phyloP scores from a whole-genome alignment of 306 rosid species.

The Morella rubra region DNA sequence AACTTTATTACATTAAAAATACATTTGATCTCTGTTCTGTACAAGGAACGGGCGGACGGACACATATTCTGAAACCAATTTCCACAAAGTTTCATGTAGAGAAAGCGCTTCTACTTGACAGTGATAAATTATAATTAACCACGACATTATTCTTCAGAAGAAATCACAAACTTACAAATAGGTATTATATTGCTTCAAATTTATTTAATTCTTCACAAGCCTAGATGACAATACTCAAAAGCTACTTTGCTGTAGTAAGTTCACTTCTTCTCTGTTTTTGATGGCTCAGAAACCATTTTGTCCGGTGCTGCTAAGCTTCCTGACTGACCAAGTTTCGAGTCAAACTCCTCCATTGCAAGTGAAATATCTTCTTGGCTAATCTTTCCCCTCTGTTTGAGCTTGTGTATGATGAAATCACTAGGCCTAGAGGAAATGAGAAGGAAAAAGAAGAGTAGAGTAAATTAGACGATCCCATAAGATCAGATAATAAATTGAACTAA shows the following conservation, averaged over 20 bases:
- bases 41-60: too few relatives aligned
- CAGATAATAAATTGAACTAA: background rate
- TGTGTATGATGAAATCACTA: conserved; percentile 67
- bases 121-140: background rate
- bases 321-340: conserved; percentile 66
- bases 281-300: conserved; percentile 53
- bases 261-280: conserved; percentile 26
- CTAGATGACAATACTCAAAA: background rate
- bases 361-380: conserved; percentile 71
- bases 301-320: conserved; percentile 69
- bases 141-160: background rate
- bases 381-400: conserved; percentile 91
- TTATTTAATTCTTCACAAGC: conserved; percentile 4
- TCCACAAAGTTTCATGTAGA: background rate
- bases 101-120: background rate
- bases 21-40: too few relatives aligned
- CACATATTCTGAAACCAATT: background rate
- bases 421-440: conserved; percentile 40
- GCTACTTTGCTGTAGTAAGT: background rate
- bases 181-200: background rate
- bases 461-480: background rate
- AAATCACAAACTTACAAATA: conserved; percentile 1
- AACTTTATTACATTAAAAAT: too few relatives aligned
- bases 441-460: background rate
- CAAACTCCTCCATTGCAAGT: conserved; percentile 70